Base-by-base conservation (phyloP, 331 rosid genomes). In the Arachis monticola region DNA sequence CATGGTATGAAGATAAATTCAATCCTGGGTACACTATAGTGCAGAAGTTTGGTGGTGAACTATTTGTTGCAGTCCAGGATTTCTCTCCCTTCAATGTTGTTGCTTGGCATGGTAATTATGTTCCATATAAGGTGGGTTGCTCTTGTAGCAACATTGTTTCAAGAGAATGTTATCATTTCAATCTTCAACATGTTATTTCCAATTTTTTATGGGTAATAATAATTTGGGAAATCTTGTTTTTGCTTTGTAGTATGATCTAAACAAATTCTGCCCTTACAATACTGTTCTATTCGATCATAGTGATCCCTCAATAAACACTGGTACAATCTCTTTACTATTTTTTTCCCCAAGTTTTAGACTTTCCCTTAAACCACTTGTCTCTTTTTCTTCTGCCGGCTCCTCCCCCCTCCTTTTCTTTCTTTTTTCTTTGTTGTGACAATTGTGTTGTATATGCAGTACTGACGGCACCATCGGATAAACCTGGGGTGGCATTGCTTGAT, bases 61-160 rank as follows among this genome's bases (percentile, higher is more conserved):
- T 94, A 69, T 94, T 94, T 80, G 53, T 88, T 70, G 99, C 99
- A 22, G 83, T 79, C 77, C 99, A 94, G 67, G 97, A 94, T 80
- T 94, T 94, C 76, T 90, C 99, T 50, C 97, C 99, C 66, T 94
- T 94, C 80, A 94, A 94, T 79, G 97, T 94, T 59, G 97, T 91
- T 85, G 96, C 99, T 56, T 94, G 99, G 99, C 97, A 82, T 88
- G 99, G 99, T 55, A 94, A 90, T 78, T 90, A 88, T 83, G 87
- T 81, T 85, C 99, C 99, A 48, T 94, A 87, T 74, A 94, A 91
- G 97, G 99, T 91, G 63, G 13, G 85, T 74, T 64, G 64, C 69
- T 70, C 77, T 76, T 67, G 50, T 17, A 17, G 9, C 59, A 53
- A 13, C 32, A 8, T n/a, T 14, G 44, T 71, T 66, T 14, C 14